Percentiles rank a stretch among this genome's conserved stretches.
Conservation (phyloP, 306 rosid species). For the Castanea mollissima region DNA sequence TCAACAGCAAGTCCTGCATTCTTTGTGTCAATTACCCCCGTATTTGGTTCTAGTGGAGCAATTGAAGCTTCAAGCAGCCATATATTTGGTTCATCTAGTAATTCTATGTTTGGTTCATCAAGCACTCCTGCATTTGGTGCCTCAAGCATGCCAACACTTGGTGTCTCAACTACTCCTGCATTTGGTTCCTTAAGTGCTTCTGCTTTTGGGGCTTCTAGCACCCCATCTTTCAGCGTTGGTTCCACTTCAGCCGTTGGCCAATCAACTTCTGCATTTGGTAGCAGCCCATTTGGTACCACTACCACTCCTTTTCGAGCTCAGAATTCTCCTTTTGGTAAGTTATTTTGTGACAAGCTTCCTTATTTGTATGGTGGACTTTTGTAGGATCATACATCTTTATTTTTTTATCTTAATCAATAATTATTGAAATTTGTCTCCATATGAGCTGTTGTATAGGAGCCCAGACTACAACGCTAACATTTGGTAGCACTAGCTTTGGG, state of each 20-base stretch:
- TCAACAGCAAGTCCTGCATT: slow-evolving; percentile 55
- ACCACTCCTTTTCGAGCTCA: slow-evolving; percentile 75
- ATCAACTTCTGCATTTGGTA: slow-evolving; percentile 57
- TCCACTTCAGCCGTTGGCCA: slow-evolving; percentile 67
- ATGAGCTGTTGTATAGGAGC: slow-evolving; percentile 49
- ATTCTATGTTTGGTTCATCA: slow-evolving; percentile 52
- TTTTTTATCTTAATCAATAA: not conserved
- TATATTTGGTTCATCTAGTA: slow-evolving; percentile 28
- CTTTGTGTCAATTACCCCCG: slow-evolving; percentile 56
- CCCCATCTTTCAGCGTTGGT: slow-evolving; percentile 37
- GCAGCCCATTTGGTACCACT: slow-evolving; percentile 61
- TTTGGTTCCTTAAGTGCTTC: slow-evolving; percentile 49
- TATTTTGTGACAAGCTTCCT: not conserved
- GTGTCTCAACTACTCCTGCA: slow-evolving; percentile 38
- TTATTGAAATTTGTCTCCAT: slow-evolving; percentile 3
- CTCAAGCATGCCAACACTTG: slow-evolving; percentile 51
- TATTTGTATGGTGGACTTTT: not conserved
- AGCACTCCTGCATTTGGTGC: slow-evolving; percentile 50
- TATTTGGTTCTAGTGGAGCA: slow-evolving; percentile 71
- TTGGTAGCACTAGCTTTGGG: slow-evolving; percentile 63
- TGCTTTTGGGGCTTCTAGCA: slow-evolving; percentile 70
- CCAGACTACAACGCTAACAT: slow-evolving; percentile 55
- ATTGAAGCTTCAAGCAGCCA: slow-evolving; percentile 69
- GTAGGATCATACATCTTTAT: not conserved
- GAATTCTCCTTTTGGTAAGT: slow-evolving; percentile 49